These are phyloP conservation scores for Teratosphaeria epicoccoides DNA, from an alignment of 2,329 filamentous ascomycete species.

Conservation along the genomic window DNA sequence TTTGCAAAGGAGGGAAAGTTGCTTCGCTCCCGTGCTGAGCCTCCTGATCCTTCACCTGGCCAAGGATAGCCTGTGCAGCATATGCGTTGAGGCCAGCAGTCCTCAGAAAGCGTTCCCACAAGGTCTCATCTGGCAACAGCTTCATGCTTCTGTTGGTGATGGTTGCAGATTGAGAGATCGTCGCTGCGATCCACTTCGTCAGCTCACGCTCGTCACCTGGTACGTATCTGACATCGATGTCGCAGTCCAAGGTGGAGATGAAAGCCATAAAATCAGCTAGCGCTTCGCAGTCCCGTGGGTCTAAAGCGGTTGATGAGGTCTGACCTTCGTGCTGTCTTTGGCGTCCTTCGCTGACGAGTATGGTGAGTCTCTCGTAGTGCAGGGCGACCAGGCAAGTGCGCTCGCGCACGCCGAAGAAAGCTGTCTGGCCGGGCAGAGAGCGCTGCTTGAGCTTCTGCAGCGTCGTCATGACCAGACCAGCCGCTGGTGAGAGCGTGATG, in stretches of 20 bases:
- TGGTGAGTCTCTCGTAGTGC: constrained; percentile 56
- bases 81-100: constrained; percentile 58
- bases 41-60: constrained; percentile 29
- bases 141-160: constrained; percentile 22
- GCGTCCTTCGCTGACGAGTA: constrained; percentile 50
- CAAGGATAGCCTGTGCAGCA: constrained; percentile 56
- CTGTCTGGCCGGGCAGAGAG: constrained; percentile 51
- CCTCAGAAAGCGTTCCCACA: constrained; percentile 58
- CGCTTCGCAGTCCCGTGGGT: constrained; percentile 23
- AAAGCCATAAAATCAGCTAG: constrained; percentile 34
- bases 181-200: constrained; percentile 29
- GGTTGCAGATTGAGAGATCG: constrained; percentile 28
- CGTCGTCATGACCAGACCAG: constrained; percentile 60
- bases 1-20: background rate
- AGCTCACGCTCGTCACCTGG: constrained; percentile 33
- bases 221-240: constrained; percentile 30
- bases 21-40: background rate
- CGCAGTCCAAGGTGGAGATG: constrained; percentile 29
- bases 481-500: constrained; percentile 56
- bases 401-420: constrained; percentile 39
- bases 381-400: constrained; percentile 43
- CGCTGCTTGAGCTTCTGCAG: constrained; percentile 63
- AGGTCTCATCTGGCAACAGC: constrained; percentile 44
- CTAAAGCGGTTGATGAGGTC: constrained; percentile 11
- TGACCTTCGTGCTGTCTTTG: background rate